These are phyloP conservation scores for Acanthamoeba culbertsoni DNA, from an alignment of 208 protist species.

Conservation along the genomic window DNA sequence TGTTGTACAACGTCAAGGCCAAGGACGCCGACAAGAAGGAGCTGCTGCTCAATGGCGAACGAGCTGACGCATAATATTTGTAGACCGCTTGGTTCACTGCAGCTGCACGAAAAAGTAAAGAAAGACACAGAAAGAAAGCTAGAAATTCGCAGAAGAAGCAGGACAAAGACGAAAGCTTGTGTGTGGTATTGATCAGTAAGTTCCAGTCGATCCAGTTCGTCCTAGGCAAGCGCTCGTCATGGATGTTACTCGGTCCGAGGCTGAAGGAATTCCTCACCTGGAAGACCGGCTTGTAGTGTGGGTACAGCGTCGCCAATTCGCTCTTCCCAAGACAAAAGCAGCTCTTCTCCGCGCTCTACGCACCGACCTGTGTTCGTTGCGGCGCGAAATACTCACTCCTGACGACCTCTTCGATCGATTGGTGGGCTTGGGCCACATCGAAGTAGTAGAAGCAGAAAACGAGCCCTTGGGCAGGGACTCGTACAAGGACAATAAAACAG, in stretches of 20 bases:
- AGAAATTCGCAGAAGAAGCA: no score
- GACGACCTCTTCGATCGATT: not conserved
- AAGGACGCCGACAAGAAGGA: slow-evolving; percentile 49
- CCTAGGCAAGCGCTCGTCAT: no score
- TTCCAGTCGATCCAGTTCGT: no score
- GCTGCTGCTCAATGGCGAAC: not conserved
- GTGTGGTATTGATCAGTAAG: no score
- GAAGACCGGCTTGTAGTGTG: not conserved
- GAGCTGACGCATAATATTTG: not conserved
- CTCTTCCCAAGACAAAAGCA: not conserved
- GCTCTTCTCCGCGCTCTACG: not conserved
- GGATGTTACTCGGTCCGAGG: no score
- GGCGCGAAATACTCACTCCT: not conserved
- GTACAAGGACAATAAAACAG: not conserved
- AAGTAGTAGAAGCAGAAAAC: not conserved
- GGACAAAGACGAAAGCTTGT: no score
- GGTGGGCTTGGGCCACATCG: not conserved
- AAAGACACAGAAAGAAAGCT: not conserved
- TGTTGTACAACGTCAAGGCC: slow-evolving; percentile 28
- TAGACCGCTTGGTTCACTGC: not conserved
- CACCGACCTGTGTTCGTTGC: not conserved
- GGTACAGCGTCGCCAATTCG: not conserved
- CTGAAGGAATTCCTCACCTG: no score
- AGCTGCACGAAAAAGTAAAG: not conserved
- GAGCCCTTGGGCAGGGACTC: not conserved